A percentile compares a stretch with the other conserved stretches of the same genome.
Conservation (phyloP, 1,284 basidiomycete species). For the Naganishia liquefaciens region DNA sequence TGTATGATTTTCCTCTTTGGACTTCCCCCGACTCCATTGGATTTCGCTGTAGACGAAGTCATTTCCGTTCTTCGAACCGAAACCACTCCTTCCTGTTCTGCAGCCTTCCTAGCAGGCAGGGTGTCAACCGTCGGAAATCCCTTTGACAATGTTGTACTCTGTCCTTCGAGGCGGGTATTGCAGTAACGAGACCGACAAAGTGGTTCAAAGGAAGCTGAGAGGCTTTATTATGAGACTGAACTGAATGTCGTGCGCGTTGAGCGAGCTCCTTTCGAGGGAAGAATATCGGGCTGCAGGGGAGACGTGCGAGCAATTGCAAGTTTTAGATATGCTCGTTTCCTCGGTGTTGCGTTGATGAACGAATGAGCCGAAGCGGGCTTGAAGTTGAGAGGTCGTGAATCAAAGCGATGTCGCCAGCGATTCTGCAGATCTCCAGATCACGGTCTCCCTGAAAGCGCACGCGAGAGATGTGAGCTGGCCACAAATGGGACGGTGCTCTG, state of each 20-base stretch:
- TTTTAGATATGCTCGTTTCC: neutral
- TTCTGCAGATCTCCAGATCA: conserved; percentile 17
- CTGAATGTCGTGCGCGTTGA: neutral
- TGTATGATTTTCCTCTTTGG: conserved; percentile 46
- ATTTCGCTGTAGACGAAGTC: conserved; percentile 23
- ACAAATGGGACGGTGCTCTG: neutral
- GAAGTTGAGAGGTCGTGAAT: conserved; percentile 8
- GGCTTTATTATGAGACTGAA: neutral
- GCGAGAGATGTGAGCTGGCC: neutral
- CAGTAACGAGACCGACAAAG: neutral
- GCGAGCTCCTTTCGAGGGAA: conserved; percentile 6
- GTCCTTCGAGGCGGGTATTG: neutral
- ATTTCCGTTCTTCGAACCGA: neutral
- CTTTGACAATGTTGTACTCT: conserved; percentile 2
- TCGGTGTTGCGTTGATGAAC: neutral
- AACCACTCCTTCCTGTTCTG: conserved; percentile 9
- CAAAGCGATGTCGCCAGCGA: conserved; percentile 16
- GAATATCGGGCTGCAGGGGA: neutral
- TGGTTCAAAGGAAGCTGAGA: conserved; percentile 8
- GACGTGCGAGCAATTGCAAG: neutral
- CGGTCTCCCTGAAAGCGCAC: neutral
- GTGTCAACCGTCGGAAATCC: neutral
- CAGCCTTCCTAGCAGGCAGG: neutral
- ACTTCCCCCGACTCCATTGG: conserved; percentile 18
- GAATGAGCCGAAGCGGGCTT: conserved; percentile 9